Conservation (phyloP, 2,329 filamentous ascomycete species). For the Cadophora gregata region DNA sequence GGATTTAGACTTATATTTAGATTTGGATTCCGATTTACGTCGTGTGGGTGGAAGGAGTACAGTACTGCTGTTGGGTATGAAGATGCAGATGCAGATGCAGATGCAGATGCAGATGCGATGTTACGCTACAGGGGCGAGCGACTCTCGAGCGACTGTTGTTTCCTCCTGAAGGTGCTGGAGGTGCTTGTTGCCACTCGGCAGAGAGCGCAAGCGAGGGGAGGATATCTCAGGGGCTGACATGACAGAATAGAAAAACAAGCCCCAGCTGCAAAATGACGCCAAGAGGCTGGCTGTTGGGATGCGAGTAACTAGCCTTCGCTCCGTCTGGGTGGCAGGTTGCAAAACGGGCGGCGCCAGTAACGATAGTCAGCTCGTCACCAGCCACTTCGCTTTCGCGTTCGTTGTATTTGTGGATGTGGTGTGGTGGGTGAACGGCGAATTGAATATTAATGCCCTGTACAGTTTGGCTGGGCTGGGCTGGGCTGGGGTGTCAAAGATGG, state of each 20-base stretch:
- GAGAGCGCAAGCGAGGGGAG: background rate
- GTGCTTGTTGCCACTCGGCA: background rate
- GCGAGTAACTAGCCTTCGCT: background rate
- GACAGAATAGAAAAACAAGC: background rate
- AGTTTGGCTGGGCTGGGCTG: too few relatives aligned
- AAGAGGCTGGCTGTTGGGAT: conserved; percentile 1
- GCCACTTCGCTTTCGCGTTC: conserved; percentile 2
- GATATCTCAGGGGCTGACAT: background rate
- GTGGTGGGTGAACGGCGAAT: background rate
- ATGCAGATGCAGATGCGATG: background rate
- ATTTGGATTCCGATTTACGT: too few relatives aligned
- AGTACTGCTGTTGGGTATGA: too few relatives aligned
- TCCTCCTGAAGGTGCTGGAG: too few relatives aligned
- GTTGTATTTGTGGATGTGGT: background rate
- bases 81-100: background rate
- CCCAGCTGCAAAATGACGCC: conserved; percentile 22
- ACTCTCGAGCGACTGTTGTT: background rate
- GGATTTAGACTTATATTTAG: background rate
- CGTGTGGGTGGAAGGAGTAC: too few relatives aligned
- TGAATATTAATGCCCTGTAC: too few relatives aligned
- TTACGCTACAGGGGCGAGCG: background rate
- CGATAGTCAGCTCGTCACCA: background rate
- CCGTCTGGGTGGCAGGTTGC: background rate
- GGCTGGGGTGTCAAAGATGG: too few relatives aligned
- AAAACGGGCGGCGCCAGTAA: conserved; percentile 14